Conservation (phyloP, 2,329 filamentous ascomycete species). For the Pyrenophora seminiperda region DNA sequence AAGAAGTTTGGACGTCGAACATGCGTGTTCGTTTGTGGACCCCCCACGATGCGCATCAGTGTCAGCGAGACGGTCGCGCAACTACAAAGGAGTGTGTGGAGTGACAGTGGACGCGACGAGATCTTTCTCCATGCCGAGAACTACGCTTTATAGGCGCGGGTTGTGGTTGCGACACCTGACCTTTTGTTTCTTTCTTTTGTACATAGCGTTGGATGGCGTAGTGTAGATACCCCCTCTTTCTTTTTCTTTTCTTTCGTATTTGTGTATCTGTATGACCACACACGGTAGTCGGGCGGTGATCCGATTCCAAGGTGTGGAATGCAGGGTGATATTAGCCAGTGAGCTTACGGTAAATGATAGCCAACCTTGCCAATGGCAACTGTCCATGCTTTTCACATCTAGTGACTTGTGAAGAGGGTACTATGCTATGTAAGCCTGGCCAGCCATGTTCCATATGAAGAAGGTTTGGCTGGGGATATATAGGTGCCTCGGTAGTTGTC, state of each 20-base stretch:
- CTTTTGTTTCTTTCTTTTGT: constrained; percentile 21
- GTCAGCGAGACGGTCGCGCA: constrained; percentile 84
- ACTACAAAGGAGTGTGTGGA: constrained; percentile 83
- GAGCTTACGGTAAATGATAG: no score
- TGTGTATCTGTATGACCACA: constrained; percentile 19
- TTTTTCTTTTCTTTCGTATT: constrained; percentile 10
- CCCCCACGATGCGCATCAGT: constrained; percentile 82
- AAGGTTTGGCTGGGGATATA: neutral
- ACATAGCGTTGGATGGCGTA: constrained; percentile 35
- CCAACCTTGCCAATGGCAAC: no score
- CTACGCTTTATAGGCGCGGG: constrained; percentile 71
- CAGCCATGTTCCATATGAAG: no score
- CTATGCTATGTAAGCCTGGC: neutral
- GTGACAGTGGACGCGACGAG: constrained; percentile 78
- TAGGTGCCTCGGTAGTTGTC: constrained; percentile 8
- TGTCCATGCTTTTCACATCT: neutral
- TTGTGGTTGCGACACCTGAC: neutral
- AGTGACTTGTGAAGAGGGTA: neutral
- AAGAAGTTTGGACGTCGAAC: constrained; percentile 80
- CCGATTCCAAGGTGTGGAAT: constrained; percentile 15
- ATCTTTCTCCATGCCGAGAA: constrained; percentile 95
- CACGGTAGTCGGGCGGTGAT: constrained; percentile 4
- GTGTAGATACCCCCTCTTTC: constrained; percentile 28
- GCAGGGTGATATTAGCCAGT: constrained; percentile 1
- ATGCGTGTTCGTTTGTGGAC: constrained; percentile 92